phyloP scores from a whole-genome alignment of 2,329 filamentous ascomycete genomes.

The Fusarium globosum region DNA sequence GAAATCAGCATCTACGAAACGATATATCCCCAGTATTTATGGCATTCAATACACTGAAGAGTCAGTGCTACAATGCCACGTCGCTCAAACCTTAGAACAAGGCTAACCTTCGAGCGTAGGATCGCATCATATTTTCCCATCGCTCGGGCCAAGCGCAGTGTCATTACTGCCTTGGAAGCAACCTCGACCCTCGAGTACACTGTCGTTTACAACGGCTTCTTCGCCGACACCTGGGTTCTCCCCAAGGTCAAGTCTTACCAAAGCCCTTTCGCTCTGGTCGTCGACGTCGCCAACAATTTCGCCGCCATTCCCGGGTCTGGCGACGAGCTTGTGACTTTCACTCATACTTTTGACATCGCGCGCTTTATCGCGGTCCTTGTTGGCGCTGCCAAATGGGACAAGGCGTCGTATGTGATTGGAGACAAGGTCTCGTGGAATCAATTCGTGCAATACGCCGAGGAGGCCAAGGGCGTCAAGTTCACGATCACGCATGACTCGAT shows the following conservation, averaged over 20 bases:
- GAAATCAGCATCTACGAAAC: not conserved
- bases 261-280: not conserved
- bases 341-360: not conserved
- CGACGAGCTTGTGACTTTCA: not conserved
- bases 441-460: not conserved
- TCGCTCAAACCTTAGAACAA: too few relatives aligned
- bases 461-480: not conserved
- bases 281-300: not conserved
- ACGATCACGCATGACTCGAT: not conserved
- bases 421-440: not conserved
- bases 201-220: not conserved
- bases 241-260: not conserved
- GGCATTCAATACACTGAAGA: not conserved
- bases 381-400: accelerated
- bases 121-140: not conserved
- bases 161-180: not conserved
- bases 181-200: not conserved
- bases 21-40: not conserved
- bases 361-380: not conserved
- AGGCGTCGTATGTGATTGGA: not conserved
- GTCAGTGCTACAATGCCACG: not conserved
- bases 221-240: not conserved
- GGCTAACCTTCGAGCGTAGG: not conserved
- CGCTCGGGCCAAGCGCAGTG: not conserved
- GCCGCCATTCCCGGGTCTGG: not conserved